Evolutionary conservation across 2,329 filamentous ascomycete species (phyloP).

Genomic region (Phyllosticta citrichinensis): DNA sequence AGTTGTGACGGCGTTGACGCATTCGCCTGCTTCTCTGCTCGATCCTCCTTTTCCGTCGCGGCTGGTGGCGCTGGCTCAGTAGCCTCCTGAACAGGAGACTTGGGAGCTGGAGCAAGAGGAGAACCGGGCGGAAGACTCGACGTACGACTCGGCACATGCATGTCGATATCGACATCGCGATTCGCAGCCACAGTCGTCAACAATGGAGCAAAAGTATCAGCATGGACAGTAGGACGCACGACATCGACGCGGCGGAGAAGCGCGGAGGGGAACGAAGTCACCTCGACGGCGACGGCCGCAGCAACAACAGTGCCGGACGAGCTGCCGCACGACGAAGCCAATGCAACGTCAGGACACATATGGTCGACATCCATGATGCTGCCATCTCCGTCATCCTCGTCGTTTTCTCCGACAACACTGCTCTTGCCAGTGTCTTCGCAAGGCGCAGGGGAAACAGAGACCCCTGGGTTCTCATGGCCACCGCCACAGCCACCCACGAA

Average conservation of each 20-base stretch:
- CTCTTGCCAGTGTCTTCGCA: no score
- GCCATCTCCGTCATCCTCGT: no score
- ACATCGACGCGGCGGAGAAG: background rate
- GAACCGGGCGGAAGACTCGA: background rate
- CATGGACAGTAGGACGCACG: background rate
- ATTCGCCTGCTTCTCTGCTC: background rate
- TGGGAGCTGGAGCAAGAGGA: no score
- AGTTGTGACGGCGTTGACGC: no score
- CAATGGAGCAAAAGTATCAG: background rate
- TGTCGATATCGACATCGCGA: background rate
- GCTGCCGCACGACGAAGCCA: background rate
- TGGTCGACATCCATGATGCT: background rate
- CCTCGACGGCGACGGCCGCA: background rate
- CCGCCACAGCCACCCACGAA: no score
- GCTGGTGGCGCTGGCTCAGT: background rate
- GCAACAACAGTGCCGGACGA: background rate
- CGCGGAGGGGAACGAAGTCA: background rate
- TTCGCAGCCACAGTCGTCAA: background rate
- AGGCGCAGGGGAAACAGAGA: no score
- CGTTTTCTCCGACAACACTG: no score
- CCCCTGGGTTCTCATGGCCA: no score
- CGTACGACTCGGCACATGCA: background rate
- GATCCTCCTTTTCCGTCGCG: background rate
- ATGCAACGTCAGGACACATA: background rate
- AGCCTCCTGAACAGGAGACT: background rate